Conservation (phyloP, 169 alveolate genomes). For the Cryptosporidium ubiquitum region DNA sequence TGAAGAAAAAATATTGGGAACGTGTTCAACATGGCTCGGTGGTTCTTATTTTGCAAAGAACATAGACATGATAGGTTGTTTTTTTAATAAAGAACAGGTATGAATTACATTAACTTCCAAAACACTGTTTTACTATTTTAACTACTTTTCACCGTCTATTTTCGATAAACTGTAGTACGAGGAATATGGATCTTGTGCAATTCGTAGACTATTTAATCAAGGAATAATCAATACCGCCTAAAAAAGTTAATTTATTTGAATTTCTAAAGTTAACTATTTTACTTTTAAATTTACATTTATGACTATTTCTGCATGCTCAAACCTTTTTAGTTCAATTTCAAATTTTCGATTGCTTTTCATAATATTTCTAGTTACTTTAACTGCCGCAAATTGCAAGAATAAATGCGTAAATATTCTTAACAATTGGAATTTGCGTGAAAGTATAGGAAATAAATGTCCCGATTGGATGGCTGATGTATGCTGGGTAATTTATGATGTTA, state of each 20-base stretch:
- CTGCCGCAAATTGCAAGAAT: not conserved
- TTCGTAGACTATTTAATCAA: constrained; percentile 31
- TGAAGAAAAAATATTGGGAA: constrained; percentile 12
- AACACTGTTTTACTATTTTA: not conserved
- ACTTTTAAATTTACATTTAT: not conserved
- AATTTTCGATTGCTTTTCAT: not conserved
- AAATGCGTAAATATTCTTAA: not conserved
- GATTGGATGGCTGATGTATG: constrained; percentile 1
- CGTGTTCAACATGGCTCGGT: constrained; percentile 63
- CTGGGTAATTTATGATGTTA: constrained; percentile 63
- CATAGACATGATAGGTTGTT: constrained; percentile 1
- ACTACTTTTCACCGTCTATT: constrained; percentile 1
- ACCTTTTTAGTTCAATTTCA: not conserved
- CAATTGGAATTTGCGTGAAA: not conserved
- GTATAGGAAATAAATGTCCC: constrained; percentile 22
- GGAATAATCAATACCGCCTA: constrained; percentile 28
- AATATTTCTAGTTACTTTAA: not conserved
- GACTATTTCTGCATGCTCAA: not conserved
- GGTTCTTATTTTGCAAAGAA: constrained; percentile 41
- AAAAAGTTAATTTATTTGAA: not conserved
- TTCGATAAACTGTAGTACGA: constrained; percentile 24
- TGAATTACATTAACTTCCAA: not conserved
- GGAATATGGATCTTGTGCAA: constrained; percentile 68
- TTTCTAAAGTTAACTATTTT: not conserved
- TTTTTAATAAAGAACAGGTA: constrained; percentile 59